Percentiles rank a stretch among this genome's conserved stretches.
Conservation (phyloP, 225 moss, liverwort and hornwort species). For the Neckera pumila region DNA sequence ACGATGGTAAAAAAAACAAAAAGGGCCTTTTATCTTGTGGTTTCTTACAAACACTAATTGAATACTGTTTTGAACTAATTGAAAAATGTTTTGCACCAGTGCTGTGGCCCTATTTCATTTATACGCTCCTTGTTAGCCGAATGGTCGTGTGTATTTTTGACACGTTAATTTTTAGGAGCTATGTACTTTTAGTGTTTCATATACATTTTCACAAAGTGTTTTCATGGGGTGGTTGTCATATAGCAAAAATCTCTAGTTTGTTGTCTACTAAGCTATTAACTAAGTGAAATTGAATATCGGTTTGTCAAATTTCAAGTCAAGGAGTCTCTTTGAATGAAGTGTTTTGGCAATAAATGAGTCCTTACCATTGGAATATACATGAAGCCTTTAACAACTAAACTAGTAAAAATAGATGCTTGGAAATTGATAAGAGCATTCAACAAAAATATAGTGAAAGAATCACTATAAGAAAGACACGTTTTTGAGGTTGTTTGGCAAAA, state of each 20-base stretch:
- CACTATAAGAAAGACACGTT: no score
- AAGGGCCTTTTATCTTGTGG: neutral
- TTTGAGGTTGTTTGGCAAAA: no score
- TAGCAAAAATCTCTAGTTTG: rapidly evolving
- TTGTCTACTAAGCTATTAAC: neutral
- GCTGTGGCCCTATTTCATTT: neutral
- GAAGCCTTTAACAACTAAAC: no score
- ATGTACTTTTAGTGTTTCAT: no score
- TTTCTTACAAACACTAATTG: neutral
- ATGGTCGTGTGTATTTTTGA: neutral
- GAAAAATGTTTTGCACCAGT: neutral
- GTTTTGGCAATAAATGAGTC: neutral
- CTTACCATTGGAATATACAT: neutral
- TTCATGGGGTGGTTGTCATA: neutral
- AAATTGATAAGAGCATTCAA: neutral
- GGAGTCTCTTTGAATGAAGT: neutral
- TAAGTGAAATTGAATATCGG: rapidly evolving
- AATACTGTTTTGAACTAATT: neutral
- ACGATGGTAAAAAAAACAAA: neutral
- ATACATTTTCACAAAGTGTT: no score
- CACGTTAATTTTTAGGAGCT: neutral
- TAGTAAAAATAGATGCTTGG: neutral
- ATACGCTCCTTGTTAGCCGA: rapidly evolving
- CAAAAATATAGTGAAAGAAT: neutral
- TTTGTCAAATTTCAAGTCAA: rapidly evolving